These are phyloP conservation scores for Penicillium verhagenii DNA, from an alignment of 495 filamentous ascomycete genomes.

Conservation along the genomic window DNA sequence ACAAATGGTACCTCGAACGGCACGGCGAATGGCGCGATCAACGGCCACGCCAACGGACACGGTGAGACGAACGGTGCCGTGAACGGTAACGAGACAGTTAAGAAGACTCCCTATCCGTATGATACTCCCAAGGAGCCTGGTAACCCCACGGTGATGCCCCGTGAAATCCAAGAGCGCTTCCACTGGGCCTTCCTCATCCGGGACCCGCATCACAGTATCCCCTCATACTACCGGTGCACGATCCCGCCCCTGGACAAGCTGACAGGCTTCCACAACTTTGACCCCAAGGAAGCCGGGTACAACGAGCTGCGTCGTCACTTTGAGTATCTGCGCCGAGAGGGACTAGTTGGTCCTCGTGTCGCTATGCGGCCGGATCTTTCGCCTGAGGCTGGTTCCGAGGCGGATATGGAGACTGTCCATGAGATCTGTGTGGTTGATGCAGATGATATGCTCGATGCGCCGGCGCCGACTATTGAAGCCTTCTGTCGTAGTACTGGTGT, in stretches of 20 bases:
- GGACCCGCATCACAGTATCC: conserved; percentile 82
- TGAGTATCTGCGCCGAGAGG: conserved; percentile 67
- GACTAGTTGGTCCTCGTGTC: conserved; percentile 61
- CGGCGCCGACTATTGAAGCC: conserved; percentile 65
- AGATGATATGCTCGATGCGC: conserved; percentile 86
- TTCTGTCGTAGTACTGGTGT: conserved; percentile 80
- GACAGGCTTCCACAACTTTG: conserved; percentile 85
- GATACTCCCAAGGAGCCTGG: conserved; percentile 52
- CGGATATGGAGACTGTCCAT: conserved; percentile 25
- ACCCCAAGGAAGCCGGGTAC: conserved; percentile 86
- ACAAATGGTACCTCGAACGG: conserved; percentile 12
- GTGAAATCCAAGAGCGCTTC: conserved; percentile 64
- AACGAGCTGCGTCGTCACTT: conserved; percentile 80
- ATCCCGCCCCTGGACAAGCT: conserved; percentile 75
- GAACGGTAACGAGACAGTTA: conserved; percentile 21
- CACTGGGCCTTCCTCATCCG: conserved; percentile 98
- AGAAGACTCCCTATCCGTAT: conserved; percentile 54
- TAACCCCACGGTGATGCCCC: conserved; percentile 85
- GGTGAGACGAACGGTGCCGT: background rate
- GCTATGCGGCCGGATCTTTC: conserved; percentile 43
- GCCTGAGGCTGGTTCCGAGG: conserved; percentile 6
- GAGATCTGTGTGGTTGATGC: conserved; percentile 91
- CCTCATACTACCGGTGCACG: conserved; percentile 94
- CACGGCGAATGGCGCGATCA: conserved; percentile 16
- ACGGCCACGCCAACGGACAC: conserved; percentile 16